Base-by-base conservation (phyloP, 1,139 yeast species). In the Candida sanyaensis region DNA sequence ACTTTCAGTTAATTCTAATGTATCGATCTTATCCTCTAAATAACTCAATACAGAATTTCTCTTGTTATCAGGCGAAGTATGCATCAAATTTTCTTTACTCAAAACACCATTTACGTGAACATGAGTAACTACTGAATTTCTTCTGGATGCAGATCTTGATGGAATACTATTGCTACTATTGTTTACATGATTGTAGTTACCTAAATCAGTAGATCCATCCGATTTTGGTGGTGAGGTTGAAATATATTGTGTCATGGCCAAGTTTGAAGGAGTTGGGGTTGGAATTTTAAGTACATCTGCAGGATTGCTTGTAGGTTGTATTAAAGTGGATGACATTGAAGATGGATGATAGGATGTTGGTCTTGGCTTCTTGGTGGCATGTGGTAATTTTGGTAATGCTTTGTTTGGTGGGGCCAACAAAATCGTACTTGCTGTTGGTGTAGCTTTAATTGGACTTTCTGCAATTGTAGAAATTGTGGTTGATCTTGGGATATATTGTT, bases 331-430 rank as follows among this genome's bases (percentile, higher is more conserved):
- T 8, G 74, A 58, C 68, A 72, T 66, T n/a, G 78, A 72, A 27
- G 74, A 69, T 10, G 95, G 93, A 60, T 87, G 92, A 60, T 85
- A 87, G 7, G 92, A 86, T 0, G 92, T 86, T 42, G 95, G 93
- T 63, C 95, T 78, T 46, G 89, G 91, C 59, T 80, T 84, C 62
- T 81, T 78, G 43, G 67, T 68, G 10, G 75, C 64, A 48, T 68
- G 76, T 21, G 78, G 78, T 47, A 74, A 64, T 56, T 69, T 68
- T 55, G 59, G 47, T 52, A 69, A 45, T 46, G 61, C 63, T 48
- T 64, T 45, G 9, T 61, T 46, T 13, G 57, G 50, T 38, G 53
- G 52, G 36, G 53, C 52, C 10, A 56, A 48, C 27, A 58, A 44
- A 8, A 51, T 42, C 23, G 55, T 29, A 17, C 30, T 36, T 23